Conservation (phyloP, 1,284 basidiomycete genomes). For the Cutaneotrichosporon arboriforme region DNA sequence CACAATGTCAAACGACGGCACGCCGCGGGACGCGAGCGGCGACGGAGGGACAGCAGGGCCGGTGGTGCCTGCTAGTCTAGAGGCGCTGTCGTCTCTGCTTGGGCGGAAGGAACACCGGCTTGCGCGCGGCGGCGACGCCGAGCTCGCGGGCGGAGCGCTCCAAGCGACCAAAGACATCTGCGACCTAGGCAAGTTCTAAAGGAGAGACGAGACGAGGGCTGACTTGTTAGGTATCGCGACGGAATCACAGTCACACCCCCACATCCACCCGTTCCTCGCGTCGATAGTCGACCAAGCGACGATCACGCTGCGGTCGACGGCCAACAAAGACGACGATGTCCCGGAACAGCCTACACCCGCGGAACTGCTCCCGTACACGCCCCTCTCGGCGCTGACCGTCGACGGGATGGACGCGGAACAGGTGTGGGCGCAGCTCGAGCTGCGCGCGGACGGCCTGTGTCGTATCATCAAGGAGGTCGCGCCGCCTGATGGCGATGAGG, state of each 20-base stretch:
- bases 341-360: conserved; percentile 28
- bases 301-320: conserved; percentile 49
- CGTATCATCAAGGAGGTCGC: conserved; percentile 42
- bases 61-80: conserved; percentile 9
- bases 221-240: conserved; percentile 47
- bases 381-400: conserved; percentile 66
- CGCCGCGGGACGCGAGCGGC: not conserved
- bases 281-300: conserved; percentile 59
- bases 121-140: conserved; percentile 53
- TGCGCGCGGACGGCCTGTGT: conserved; percentile 57
- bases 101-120: conserved; percentile 24
- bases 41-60: not conserved
- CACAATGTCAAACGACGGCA: conserved; percentile 10
- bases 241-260: conserved; percentile 60
- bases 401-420: conserved; percentile 84
- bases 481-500: conserved; percentile 25
- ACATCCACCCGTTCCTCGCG: conserved; percentile 63
- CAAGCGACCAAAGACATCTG: conserved; percentile 70
- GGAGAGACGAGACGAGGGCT: no score
- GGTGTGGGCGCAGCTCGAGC: conserved; percentile 87
- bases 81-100: conserved; percentile 9
- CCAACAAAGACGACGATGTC: conserved; percentile 19
- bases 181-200: conserved; percentile 70
- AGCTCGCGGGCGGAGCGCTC: conserved; percentile 60
- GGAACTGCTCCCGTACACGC: conserved; percentile 61